Base-by-base conservation (phyloP, 176 grass and related monocot genomes). In the Dactylis glomerata region DNA sequence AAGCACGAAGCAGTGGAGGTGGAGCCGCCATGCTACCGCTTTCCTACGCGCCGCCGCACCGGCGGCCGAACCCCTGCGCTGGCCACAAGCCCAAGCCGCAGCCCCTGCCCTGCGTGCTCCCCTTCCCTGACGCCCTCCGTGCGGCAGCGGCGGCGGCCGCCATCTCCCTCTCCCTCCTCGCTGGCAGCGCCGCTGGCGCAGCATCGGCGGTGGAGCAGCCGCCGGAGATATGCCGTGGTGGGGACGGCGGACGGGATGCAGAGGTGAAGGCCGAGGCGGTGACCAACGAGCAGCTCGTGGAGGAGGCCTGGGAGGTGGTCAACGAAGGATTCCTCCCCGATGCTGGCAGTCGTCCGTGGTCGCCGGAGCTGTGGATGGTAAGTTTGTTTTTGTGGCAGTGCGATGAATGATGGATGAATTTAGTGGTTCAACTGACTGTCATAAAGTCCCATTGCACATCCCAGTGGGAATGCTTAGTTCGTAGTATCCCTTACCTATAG, bases 301-400 rank as follows among this genome's bases (percentile, higher is more conserved):
- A 94, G 84, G 96, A 99, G 88, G 96, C 93, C 17, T 99, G 93
- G 96, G 96, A 99, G 69, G 91, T 99, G 63, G 91, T 99, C 65
- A 87, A 94, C 62, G 92, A 99, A 74, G 90, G 83, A 23, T 99
- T 96, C 79, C 86, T 96, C 24, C 88, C 88, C 14, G 83, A 99
- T 50, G 88, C 89, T 27, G 93, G 81, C 3, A 82, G 33, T n/a
- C 91, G 84, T 10, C 75, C 91, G 0, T 99, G 96, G 93, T 96
- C 93, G n/a, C 78, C 86, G 5, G 89, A 99, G 75, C 79, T 90
- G 41, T 99, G 93, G 93, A 84, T 92, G 91, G 87, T 98, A 73
- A 84, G 75, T 37, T 65, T 38, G 11, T 1, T 12, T 9, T 31
- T 3, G 47, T 24, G 8, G 33, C 40, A 77, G 42, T 79, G 46